A percentile compares a stretch with the other conserved stretches of the same genome.
These are phyloP conservation scores for Tremella yokohamensis DNA, from an alignment of 768 basidiomycete species.

Conservation along the genomic window DNA sequence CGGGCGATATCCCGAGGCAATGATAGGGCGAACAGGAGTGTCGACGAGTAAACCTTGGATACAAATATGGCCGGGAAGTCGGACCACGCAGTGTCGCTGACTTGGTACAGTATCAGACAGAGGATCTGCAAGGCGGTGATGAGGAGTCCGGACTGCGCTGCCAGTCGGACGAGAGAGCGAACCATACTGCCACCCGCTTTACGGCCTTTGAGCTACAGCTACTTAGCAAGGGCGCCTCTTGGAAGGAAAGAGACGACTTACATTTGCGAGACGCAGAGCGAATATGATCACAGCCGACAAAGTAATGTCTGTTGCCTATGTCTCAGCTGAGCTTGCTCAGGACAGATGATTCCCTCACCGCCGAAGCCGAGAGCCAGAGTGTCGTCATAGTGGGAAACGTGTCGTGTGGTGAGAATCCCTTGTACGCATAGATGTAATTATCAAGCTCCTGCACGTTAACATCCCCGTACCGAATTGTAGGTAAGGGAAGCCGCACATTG, in stretches of 20 bases:
- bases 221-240: too few species aligned
- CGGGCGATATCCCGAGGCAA: slow-evolving; percentile 3
- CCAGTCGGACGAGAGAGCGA: slow-evolving; percentile 12
- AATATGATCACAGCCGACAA: slow-evolving; percentile 13
- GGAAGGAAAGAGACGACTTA: slow-evolving; percentile 4
- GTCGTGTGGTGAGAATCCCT: not conserved
- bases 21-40: slow-evolving; percentile 18
- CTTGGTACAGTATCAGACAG: slow-evolving; percentile 15
- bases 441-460: too few species aligned
- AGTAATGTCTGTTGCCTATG: slow-evolving; percentile 19
- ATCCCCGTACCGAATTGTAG: too few species aligned
- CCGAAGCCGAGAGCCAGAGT: slow-evolving; percentile 3
- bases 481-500: too few species aligned
- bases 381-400: not conserved
- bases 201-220: not conserved
- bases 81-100: slow-evolving; percentile 19
- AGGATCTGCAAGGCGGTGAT: slow-evolving; percentile 20
- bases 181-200: slow-evolving; percentile 3
- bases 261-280: slow-evolving; percentile 13
- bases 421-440: slow-evolving; percentile 8
- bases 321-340: not conserved
- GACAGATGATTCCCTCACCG: slow-evolving; percentile 1
- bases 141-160: slow-evolving; percentile 17
- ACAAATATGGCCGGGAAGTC: slow-evolving; percentile 32
- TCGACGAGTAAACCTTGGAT: slow-evolving; percentile 28